Percentiles rank a stretch among this genome's conserved stretches.
Conservation (phyloP, 2,329 filamentous ascomycete genomes). For the Phoma sp. region DNA sequence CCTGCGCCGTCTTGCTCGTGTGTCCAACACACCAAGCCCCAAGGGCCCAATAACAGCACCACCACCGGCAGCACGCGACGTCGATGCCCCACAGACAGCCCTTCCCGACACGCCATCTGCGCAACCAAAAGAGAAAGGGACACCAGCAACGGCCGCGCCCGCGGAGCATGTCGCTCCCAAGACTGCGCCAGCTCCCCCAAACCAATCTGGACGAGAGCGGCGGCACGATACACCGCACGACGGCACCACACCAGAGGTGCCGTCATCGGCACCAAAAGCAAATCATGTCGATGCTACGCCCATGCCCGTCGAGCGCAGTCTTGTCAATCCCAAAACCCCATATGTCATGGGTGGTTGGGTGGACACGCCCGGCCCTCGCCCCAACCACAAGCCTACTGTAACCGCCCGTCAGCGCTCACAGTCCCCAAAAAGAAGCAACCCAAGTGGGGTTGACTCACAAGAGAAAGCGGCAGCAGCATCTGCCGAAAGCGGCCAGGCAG, state of each 20-base stretch:
- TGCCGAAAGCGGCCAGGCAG: slow-evolving; percentile 6
- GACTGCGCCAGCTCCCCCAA: slow-evolving; percentile 1
- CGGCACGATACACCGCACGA: slow-evolving; percentile 12
- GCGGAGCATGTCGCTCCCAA: slow-evolving; percentile 1
- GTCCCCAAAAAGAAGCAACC: slow-evolving; percentile 27
- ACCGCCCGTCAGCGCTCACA: slow-evolving; percentile 15
- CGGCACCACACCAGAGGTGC: slow-evolving; percentile 3
- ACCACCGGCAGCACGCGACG: slow-evolving; percentile 29
- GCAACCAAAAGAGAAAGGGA: background rate
- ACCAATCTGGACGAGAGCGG: slow-evolving; percentile 13
- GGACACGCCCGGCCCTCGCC: slow-evolving; percentile 51
- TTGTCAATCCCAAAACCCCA: slow-evolving; percentile 49
- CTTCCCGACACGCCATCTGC: slow-evolving; percentile 4
- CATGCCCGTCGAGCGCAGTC: slow-evolving; percentile 29
- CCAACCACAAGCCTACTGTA: slow-evolving; percentile 19
- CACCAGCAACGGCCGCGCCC: slow-evolving; percentile 3
- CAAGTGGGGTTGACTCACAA: slow-evolving; percentile 18
- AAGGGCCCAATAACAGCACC: slow-evolving; percentile 30
- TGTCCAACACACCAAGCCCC: slow-evolving; percentile 56
- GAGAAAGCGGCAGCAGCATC: slow-evolving; percentile 14
- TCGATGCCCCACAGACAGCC: slow-evolving; percentile 20
- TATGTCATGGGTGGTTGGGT: slow-evolving; percentile 57
- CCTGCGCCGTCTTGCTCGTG: slow-evolving; percentile 53
- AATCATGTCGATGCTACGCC: slow-evolving; percentile 37
- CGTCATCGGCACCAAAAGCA: slow-evolving; percentile 8